These are phyloP conservation scores for Helminthosporium solani DNA, from an alignment of 2,329 filamentous ascomycete genomes.

Conservation along the genomic window DNA sequence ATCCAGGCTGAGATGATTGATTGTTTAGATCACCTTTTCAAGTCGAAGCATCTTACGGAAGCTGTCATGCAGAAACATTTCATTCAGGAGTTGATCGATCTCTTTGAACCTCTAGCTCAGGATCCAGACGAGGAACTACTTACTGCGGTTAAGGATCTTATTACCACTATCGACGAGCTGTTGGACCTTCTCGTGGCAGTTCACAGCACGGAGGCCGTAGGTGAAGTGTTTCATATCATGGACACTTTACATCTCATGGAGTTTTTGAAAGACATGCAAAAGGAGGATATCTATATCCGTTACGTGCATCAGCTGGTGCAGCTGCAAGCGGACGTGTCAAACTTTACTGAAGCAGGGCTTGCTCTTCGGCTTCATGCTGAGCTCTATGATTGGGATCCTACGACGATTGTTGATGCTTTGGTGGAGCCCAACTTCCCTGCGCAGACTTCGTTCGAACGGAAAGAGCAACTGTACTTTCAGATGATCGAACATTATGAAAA, in stretches of 20 bases:
- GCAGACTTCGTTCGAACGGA: conserved; percentile 87
- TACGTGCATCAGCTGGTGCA: conserved; percentile 90
- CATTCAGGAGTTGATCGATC: conserved; percentile 76
- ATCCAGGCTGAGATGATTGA: conserved; percentile 98
- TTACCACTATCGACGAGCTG: conserved; percentile 84
- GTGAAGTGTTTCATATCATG: conserved; percentile 79
- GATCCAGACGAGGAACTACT: conserved; percentile 72
- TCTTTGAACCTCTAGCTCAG: conserved; percentile 71
- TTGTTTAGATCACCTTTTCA: conserved; percentile 85
- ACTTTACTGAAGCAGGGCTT: conserved; percentile 84
- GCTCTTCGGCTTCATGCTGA: conserved; percentile 89
- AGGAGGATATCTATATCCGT: conserved; percentile 93
- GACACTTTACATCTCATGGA: conserved; percentile 92
- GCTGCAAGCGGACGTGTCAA: conserved; percentile 72
- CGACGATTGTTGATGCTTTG: conserved; percentile 64
- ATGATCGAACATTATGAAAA: conserved; percentile 96
- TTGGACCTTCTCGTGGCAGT: conserved; percentile 88
- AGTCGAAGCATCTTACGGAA: conserved; percentile 82
- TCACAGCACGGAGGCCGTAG: conserved; percentile 71
- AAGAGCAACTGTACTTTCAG: conserved; percentile 87
- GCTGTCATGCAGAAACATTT: conserved; percentile 91
- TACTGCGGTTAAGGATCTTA: conserved; percentile 72
- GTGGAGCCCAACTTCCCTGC: conserved; percentile 74
- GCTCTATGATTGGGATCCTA: conserved; percentile 86
- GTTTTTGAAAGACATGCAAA: conserved; percentile 93